Evolutionary conservation across 2,329 filamentous ascomycete genomes (phyloP), one percentile per base, ranked within the genome.

Genomic region (Pseudocercospora crystallina): DNA sequence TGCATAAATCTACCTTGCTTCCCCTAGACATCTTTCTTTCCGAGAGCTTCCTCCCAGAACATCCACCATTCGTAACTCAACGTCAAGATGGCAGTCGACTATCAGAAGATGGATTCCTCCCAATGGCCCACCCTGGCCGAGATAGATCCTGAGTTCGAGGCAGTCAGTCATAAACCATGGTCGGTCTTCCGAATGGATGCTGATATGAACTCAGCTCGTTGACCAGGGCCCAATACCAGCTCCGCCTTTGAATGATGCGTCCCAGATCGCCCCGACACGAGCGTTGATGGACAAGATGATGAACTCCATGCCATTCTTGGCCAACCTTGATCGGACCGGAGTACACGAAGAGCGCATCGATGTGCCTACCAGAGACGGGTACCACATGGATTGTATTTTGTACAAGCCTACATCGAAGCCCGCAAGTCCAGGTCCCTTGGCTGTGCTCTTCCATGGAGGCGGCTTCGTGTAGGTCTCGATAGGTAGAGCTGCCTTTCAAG

Each of bases 391-490:
- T 12, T 43, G 42, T 3, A 38, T 14, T 3, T 2, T 51, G 5
- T 51, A 46, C 33, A 51, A 47, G 43, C 49, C 49, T 29, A 42
- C 35, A 9, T 30, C 36, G 7, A 30, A 31, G 33, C 45, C 51
- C 5, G 47, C 54, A 2, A 56, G 38, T 13, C 56, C 38, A 15
- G 45, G 49, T 13, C 62, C 62, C 26, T 35, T 73, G n/a, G 61
- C 70, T 11, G 55, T 73, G 39, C 67, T 72, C 58, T 69, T 64
- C 43, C 74, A 76, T 45, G 73, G 74, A 37, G 74, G 74, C 14
- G 73, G 37, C 5, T 51, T 51, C 20, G 15, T 51, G 37, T 51
- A n/a, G 7, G 20, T 26, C 3, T 26, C 20, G 48, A 15, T 9
- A 17, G 15, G 26, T 14, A n/a, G 7, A n/a, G 31, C 14, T 30